A percentile compares a stretch with the other conserved stretches of the same genome.
These are phyloP conservation scores for Neurospora sp. DNA, from an alignment of 495 filamentous ascomycete genomes.

Conservation along the genomic window DNA sequence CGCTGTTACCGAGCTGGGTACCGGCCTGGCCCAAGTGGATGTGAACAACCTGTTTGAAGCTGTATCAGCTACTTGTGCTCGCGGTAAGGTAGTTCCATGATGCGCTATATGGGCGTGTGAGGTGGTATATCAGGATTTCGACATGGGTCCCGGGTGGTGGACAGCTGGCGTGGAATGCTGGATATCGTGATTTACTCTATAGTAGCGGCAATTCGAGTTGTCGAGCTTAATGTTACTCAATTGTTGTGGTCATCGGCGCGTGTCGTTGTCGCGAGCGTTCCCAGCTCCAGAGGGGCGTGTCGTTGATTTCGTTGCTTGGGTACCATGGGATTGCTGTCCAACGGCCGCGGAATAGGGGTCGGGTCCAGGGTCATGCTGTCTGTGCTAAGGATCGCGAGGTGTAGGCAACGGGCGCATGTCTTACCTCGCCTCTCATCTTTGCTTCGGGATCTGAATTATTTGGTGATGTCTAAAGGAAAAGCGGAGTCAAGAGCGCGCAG, in stretches of 20 bases:
- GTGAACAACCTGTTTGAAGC: constrained; percentile 58
- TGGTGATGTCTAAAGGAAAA: constrained; percentile 3
- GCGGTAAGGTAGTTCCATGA: neutral
- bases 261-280: neutral
- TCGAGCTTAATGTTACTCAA: neutral
- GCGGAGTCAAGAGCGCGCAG: constrained; percentile 11
- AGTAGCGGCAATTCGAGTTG: neutral
- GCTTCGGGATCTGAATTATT: constrained; percentile 8
- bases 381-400: neutral
- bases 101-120: neutral
- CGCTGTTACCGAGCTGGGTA: constrained; percentile 85
- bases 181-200: neutral
- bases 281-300: neutral
- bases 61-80: constrained; percentile 7
- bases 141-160: neutral
- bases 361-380: constrained; percentile 4
- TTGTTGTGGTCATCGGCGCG: neutral
- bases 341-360: neutral
- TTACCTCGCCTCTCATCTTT: constrained; percentile 47
- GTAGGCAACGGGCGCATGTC: constrained; percentile 5
- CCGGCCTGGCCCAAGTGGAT: constrained; percentile 91
- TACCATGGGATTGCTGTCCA: neutral
- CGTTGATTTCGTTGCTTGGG: neutral
- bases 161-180: neutral
- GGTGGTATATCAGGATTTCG: neutral